Evolutionary conservation across 1,139 yeast genomes (phyloP), one percentile per base, ranked within the genome.

Genomic region (Sugiyamaella grinbergsii): DNA sequence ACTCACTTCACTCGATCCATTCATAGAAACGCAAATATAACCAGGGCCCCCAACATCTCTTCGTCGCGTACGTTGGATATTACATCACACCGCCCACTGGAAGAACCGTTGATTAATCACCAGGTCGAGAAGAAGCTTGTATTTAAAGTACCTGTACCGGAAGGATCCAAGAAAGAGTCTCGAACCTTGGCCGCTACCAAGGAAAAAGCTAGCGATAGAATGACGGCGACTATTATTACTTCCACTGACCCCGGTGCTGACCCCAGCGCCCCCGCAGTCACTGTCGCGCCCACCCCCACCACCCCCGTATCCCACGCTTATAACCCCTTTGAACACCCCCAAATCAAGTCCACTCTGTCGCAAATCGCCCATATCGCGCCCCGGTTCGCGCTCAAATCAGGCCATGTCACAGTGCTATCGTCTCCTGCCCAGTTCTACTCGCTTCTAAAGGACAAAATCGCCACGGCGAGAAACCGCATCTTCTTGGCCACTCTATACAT

Each of bases 401-500:
- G 78, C 28, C 81, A 86, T 47, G 78, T 93, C 45, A 78, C 78
- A 42, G 79, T 93, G 16, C 62, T 93, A 26, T 71, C 75, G 23
- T 76, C 77, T 42, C 98, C 98, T 0, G 69, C 65, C 0, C 81
- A 77, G 24, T 94, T 94, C 65, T 91, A 93, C 66, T 61, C 72
- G 3, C 71, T 79, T 2, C 71, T 93, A 51, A 55, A 67, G 50
- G 50, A 55, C 10, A 65, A 68, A 42, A 73, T 71, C 6, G 49
- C 62, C 1, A 81, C 90, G 1, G 77, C 77, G 1, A 54, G 83
- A 52, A 56, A 69, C 5, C 75, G 95, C 41, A 76, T 93, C 13
- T 93, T 89, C 63, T 74, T 93, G 45, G 86, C 96, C 5, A 85
- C 96, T 2, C 74, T 93, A 44, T 94, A 94, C 64, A 76, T 93